Base-by-base conservation (phyloP, 192 early-diverging fungal genomes). In the Dimargaris verticillata region DNA sequence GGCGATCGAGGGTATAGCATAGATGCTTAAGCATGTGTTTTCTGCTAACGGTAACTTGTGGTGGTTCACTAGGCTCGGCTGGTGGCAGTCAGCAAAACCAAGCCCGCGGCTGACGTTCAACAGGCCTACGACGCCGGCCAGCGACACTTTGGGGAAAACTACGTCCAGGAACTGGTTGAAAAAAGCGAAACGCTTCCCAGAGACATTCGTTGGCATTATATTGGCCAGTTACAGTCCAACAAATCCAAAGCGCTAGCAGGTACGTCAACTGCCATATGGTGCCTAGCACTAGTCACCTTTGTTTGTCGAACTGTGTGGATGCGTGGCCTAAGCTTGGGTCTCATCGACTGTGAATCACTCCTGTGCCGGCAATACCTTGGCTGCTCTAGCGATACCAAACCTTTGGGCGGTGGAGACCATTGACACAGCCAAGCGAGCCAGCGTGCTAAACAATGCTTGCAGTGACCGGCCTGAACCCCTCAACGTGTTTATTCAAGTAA, bases 161-260 rank as follows among this genome's bases (percentile, higher is more conserved):
- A 90, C 61, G 83, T 95, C 11, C 95, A 98, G 71, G 95, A 98
- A 65, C 78, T 98, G 3, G 83, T 87, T 38, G 90, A 92, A 18
- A 98, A 98, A 70, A 86, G 83, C 29, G 67, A 73, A 17, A 63
- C 76, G 74, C 72, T 97, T 18, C 92, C 94, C 29, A 41, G 64
- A 15, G 92, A 95, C 74, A 95, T 99, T 64, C 60, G 83, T 60
- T 99, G 95, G 95, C 95, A 99, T 70, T 99, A 96, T 70, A 95
- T 95, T 61, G 95, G 93, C 10, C 72, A 82, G 10, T 69, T 99
- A n/a, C 95, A 99, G 69, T 88, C 83, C 68, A 99, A 99, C 84
- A 99, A 99, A 67, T 91, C 88, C 74, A 97, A 95, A 66, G 62
- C 72, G 15, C 74, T 98, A 18, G 88, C 89, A 48, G 69, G 77